These are phyloP conservation scores for Fusarium sp. DNA, from an alignment of 2,329 filamentous ascomycete species.

Conservation along the genomic window DNA sequence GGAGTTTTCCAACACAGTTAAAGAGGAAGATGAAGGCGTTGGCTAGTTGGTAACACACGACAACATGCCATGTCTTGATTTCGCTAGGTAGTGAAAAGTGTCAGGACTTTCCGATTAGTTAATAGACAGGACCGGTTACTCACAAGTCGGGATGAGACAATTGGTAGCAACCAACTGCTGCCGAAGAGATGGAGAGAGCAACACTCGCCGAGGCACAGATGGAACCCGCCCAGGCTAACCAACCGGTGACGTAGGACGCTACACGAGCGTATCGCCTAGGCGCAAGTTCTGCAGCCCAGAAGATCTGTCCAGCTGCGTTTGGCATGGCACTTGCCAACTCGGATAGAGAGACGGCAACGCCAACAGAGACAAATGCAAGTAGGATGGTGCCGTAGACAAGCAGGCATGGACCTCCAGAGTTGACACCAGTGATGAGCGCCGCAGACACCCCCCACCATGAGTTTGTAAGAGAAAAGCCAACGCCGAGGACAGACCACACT, in stretches of 20 bases:
- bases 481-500: constrained; percentile 52
- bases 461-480: constrained; percentile 55
- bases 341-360: background rate
- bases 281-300: constrained; percentile 1
- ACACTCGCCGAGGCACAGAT: constrained; percentile 14
- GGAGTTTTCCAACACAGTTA: constrained; percentile 1
- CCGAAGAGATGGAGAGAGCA: background rate
- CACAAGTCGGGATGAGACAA: background rate
- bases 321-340: constrained; percentile 7
- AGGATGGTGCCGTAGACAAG: constrained; percentile 23
- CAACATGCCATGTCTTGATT: constrained; percentile 2
- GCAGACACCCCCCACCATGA: constrained; percentile 51
- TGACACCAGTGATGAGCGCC: constrained; percentile 50
- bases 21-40: constrained; percentile 5
- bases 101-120: background rate
- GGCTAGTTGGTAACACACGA: background rate
- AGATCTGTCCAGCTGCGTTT: constrained; percentile 9
- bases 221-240: constrained; percentile 7
- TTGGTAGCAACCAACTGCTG: constrained; percentile 7
- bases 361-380: background rate
- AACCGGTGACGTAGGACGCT: constrained; percentile 10
- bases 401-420: constrained; percentile 37
- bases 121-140: background rate
- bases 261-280: background rate
- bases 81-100: background rate